Evolutionary conservation across 225 moss, liverwort and hornwort species (phyloP).

Genomic region (Pseudoscleropodium purum): DNA sequence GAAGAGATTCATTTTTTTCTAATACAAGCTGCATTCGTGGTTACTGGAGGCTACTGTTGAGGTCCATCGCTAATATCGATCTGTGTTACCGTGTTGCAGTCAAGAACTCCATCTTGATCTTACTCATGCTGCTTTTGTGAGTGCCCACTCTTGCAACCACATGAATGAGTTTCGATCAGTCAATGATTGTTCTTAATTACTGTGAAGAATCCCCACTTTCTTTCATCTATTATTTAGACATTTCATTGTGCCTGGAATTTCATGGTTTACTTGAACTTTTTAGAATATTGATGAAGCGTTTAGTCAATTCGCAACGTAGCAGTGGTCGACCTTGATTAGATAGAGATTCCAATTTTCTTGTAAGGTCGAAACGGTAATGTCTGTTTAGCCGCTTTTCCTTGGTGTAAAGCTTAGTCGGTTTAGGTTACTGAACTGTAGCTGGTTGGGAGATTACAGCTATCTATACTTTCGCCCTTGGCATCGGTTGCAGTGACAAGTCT

Average conservation of each 20-base stretch:
- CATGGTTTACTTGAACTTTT: not conserved
- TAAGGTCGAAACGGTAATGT: not conserved
- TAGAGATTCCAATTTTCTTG: not conserved
- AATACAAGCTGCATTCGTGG: not conserved
- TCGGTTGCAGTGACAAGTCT: conserved; percentile 15
- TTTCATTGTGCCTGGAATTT: not conserved
- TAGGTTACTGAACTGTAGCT: not conserved
- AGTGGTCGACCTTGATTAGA: not conserved
- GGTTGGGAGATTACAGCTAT: conserved; percentile 16
- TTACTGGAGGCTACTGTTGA: not conserved
- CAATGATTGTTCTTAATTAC: not conserved
- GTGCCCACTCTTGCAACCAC: not conserved
- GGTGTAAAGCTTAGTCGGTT: not conserved
- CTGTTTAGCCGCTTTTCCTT: not conserved
- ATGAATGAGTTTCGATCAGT: not conserved
- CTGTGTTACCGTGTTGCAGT: conserved; percentile 16
- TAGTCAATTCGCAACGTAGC: not conserved
- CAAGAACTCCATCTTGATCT: conserved; percentile 38
- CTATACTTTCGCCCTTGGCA: conserved; percentile 44
- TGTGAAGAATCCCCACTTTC: not conserved
- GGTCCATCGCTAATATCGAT: not conserved
- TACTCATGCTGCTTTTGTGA: conserved; percentile 48
- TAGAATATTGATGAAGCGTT: not conserved
- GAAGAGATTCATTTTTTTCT: not conserved
- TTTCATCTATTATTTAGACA: not conserved